Percentiles rank a stretch among this genome's conserved stretches.
phyloP scores from a whole-genome alignment of 179 eudicot species.

The Nepenthes alata region DNA sequence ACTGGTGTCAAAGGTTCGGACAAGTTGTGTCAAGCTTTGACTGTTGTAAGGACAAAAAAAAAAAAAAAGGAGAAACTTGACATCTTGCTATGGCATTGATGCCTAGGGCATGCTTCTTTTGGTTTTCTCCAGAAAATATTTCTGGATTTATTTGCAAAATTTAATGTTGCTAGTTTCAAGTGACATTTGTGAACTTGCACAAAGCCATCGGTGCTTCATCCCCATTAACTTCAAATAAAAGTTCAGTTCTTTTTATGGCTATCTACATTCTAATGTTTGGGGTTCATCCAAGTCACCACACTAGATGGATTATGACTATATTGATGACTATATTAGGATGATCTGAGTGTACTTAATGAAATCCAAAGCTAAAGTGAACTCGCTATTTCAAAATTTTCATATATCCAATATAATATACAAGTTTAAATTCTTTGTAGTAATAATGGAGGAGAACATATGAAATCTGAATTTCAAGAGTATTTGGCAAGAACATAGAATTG shows the following conservation, averaged over 20 bases:
- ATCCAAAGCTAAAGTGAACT: not conserved
- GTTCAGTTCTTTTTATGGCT: not conserved
- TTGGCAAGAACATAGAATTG: not conserved
- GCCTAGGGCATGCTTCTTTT: slow-evolving; percentile 13
- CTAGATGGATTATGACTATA: not conserved
- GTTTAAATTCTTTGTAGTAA: not conserved
- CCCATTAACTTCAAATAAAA: not conserved
- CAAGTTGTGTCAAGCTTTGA: not conserved
- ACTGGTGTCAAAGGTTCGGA: not conserved
- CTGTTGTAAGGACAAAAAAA: too few relatives aligned
- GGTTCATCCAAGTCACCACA: not conserved
- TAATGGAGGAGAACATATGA: not conserved
- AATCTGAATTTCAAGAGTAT: not conserved
- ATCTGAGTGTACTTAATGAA: not conserved
- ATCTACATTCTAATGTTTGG: slow-evolving; percentile 3
- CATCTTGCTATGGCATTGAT: slow-evolving; percentile 15
- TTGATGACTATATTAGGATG: slow-evolving; percentile 2
- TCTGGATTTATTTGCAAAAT: slow-evolving; percentile 11
- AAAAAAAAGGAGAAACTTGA: not conserved
- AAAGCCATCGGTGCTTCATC: slow-evolving; percentile 7
- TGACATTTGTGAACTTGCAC: slow-evolving; percentile 11
- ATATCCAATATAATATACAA: not conserved
- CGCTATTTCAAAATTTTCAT: not conserved
- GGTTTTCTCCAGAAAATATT: slow-evolving; percentile 12
- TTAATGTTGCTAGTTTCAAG: slow-evolving; percentile 6